Percentiles rank a stretch among this genome's conserved stretches.
Evolutionary conservation across 768 basidiomycete genomes (phyloP).

Genomic region (Mycena filopes): DNA sequence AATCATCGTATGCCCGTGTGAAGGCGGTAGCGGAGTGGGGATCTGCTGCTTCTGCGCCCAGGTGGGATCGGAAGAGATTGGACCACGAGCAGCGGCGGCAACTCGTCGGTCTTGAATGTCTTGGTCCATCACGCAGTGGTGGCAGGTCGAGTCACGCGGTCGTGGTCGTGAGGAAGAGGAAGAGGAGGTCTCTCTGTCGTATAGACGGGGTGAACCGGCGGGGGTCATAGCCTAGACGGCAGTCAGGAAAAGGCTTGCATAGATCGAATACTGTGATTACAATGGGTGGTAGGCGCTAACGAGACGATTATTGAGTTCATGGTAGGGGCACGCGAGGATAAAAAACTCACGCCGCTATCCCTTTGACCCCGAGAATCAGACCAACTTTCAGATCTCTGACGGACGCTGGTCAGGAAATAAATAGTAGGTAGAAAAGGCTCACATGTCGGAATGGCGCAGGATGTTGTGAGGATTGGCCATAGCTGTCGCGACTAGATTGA

Average conservation of each 20-base stretch:
- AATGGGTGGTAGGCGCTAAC: conserved; percentile 30
- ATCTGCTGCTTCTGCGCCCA: conserved; percentile 29
- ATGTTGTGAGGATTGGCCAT: neutral
- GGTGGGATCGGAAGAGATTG: conserved; percentile 7
- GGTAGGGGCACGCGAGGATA: neutral
- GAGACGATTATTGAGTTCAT: neutral
- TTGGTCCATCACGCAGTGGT: conserved; percentile 20
- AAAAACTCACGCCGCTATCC: conserved; percentile 19
- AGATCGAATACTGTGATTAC: neutral
- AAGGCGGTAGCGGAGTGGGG: conserved; percentile 31
- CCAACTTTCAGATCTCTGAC: conserved; percentile 26
- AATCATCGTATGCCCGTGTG: conserved; percentile 32
- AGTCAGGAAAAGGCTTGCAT: neutral
- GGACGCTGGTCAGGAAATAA: neutral
- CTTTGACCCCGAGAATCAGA: conserved; percentile 11
- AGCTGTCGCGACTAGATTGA: neutral
- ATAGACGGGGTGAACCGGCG: conserved; percentile 24
- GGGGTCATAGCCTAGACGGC: conserved; percentile 20
- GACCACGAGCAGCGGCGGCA: neutral
- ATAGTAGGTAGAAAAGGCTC: neutral
- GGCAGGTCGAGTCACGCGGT: conserved; percentile 14
- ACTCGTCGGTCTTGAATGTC: conserved; percentile 25
- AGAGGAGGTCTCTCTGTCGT: conserved; percentile 7
- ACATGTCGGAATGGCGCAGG: conserved; percentile 1
- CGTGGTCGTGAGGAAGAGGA: neutral